Conservation (phyloP, 169 alveolate genomes). For the Plasmodium gallinaceum region DNA sequence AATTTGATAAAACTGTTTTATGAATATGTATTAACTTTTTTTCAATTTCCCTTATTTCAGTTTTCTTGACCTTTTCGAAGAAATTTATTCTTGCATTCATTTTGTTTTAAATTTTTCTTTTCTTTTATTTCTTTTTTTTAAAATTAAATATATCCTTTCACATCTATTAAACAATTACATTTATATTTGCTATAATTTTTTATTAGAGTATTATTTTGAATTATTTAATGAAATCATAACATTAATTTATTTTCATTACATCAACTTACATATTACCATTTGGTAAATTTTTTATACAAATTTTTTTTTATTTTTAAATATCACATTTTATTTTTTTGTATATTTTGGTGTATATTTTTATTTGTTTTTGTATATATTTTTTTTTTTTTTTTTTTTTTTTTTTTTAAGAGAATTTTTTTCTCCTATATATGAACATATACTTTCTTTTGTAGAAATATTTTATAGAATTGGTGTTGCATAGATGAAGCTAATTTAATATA, state of each 20-base stretch:
- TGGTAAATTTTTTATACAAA: too few relatives aligned
- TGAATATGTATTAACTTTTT: slow-evolving; percentile 54
- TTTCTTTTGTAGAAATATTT: not conserved
- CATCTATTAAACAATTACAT: not conserved
- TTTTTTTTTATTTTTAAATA: too few relatives aligned
- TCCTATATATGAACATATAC: not conserved
- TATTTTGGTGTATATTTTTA: too few relatives aligned
- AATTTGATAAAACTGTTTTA: slow-evolving; percentile 37
- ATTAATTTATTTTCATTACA: too few relatives aligned
- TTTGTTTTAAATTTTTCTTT: not conserved
- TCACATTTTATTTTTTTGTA: too few relatives aligned
- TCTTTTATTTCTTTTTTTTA: not conserved
- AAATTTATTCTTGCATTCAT: slow-evolving; percentile 47
- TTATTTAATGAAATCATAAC: too few relatives aligned
- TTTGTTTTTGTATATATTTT: slow-evolving; percentile 1
- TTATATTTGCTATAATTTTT: too few relatives aligned
- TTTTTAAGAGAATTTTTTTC: not conserved
- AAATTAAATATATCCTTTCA: not conserved
- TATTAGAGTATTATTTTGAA: too few relatives aligned
- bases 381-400: too few relatives aligned
- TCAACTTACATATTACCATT: too few relatives aligned
- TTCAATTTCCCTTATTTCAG: slow-evolving; percentile 52
- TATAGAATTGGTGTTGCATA: slow-evolving; percentile 13
- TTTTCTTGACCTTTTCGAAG: slow-evolving; percentile 55
- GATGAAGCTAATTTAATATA: slow-evolving; percentile 1